Evolutionary conservation across 345 rosid species (phyloP).

Genomic region (Salix purpurea): DNA sequence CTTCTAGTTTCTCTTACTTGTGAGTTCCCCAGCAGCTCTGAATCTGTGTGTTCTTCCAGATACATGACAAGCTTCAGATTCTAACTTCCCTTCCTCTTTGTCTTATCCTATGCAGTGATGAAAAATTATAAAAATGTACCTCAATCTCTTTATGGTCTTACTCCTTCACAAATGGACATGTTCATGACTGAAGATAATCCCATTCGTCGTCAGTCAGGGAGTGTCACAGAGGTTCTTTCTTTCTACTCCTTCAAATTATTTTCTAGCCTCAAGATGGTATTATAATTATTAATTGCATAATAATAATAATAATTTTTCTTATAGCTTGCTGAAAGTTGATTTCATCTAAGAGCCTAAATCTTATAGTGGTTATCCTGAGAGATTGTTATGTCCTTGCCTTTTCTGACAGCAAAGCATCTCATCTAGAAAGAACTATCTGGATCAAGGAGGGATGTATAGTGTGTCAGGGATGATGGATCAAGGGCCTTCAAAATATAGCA

Average conservation of each 20-base stretch:
- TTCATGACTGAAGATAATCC: constrained; percentile 88
- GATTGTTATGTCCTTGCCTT: not conserved
- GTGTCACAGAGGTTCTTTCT: constrained; percentile 59
- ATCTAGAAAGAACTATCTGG: constrained; percentile 55
- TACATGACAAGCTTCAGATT: not conserved
- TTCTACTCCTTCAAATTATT: constrained; percentile 13
- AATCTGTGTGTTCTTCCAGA: not conserved
- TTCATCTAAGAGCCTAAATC: not conserved
- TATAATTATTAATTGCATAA: not conserved
- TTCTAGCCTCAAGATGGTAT: constrained; percentile 1
- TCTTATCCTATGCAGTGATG: constrained; percentile 48
- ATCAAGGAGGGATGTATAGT: constrained; percentile 64
- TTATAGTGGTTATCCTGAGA: not conserved
- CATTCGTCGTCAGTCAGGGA: constrained; percentile 53
- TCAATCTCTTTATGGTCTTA: constrained; percentile 68
- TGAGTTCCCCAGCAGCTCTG: not conserved
- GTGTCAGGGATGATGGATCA: constrained; percentile 37
- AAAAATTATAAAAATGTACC: constrained; percentile 83
- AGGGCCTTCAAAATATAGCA: constrained; percentile 51
- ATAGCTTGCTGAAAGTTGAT: not conserved
- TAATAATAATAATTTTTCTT: not conserved
- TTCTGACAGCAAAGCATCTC: constrained; percentile 66
- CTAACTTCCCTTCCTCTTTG: not conserved
- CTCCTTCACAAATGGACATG: constrained; percentile 80
- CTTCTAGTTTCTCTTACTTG: not conserved